phyloP scores from a whole-genome alignment of 768 basidiomycete species.

The Sutorius australiensis region DNA sequence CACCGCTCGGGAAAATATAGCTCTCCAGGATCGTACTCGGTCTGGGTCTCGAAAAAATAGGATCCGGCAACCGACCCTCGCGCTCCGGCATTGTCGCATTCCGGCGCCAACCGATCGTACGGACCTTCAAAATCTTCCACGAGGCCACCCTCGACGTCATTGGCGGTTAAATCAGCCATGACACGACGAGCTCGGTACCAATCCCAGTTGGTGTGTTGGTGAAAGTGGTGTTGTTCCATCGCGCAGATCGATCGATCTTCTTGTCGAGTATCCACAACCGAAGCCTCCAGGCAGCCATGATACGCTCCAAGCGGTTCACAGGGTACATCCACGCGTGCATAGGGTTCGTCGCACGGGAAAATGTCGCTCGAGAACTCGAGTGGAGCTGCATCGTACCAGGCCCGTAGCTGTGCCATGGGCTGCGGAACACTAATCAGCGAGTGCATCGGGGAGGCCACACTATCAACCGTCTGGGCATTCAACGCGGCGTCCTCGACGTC shows the following conservation, averaged over 20 bases:
- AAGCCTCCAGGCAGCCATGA: neutral
- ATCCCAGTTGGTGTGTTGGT: neutral
- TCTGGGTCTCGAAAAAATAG: neutral
- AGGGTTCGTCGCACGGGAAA: slow-evolving; percentile 3
- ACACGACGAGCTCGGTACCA: neutral
- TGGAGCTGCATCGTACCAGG: slow-evolving; percentile 9
- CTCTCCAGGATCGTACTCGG: neutral
- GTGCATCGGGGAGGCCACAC: slow-evolving; percentile 1
- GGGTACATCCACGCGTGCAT: neutral
- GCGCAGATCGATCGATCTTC: neutral
- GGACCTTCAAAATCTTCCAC: neutral
- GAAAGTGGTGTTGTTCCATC: neutral
- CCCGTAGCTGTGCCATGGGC: slow-evolving; percentile 3
- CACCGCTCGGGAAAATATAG: neutral
- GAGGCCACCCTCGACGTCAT: slow-evolving; percentile 1
- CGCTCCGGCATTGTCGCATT: slow-evolving; percentile 2
- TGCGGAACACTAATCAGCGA: slow-evolving; percentile 4
- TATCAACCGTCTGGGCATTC: neutral
- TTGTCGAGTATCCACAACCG: neutral
- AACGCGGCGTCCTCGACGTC: neutral
- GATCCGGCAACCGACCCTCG: neutral
- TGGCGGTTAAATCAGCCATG: neutral
- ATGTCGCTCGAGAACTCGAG: slow-evolving; percentile 14
- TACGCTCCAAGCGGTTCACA: neutral
- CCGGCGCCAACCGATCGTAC: slow-evolving; percentile 2